These are phyloP conservation scores for Blastobotrys serpentis DNA, from an alignment of 1,139 yeast genomes.

Conservation along the genomic window DNA sequence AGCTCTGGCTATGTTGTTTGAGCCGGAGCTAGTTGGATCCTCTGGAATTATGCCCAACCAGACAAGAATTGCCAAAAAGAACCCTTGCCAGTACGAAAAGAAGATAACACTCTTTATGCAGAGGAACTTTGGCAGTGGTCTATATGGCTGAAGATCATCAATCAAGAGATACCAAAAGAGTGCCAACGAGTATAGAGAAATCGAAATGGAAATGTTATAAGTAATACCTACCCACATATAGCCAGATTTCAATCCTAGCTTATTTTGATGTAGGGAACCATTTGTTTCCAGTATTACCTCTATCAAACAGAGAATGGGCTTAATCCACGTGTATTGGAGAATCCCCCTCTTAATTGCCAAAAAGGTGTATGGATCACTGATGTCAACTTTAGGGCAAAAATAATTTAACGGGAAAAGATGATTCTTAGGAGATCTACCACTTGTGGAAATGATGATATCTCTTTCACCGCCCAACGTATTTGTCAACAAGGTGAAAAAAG, in stretches of 20 bases:
- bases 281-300: constrained; percentile 53
- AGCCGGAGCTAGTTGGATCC: constrained; percentile 25
- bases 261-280: constrained; percentile 48
- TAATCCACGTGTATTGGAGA: constrained; percentile 92
- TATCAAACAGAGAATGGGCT: constrained; percentile 69
- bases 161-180: constrained; percentile 89
- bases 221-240: constrained; percentile 67
- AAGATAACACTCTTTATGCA: constrained; percentile 92
- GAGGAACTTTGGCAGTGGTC: constrained; percentile 88
- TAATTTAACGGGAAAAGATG: constrained; percentile 62
- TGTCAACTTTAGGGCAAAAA: constrained; percentile 62
- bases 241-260: constrained; percentile 49
- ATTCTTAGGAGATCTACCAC: constrained; percentile 69
- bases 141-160: constrained; percentile 70
- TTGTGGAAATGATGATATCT: constrained; percentile 67
- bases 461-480: constrained; percentile 90
- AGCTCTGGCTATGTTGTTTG: constrained; percentile 44
- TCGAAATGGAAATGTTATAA: constrained; percentile 77
- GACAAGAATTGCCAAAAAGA: constrained; percentile 61
- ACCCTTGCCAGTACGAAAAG: constrained; percentile 97
- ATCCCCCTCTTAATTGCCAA: constrained; percentile 78
- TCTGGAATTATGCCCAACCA: constrained; percentile 52
- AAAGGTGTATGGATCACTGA: constrained; percentile 82
- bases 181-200: constrained; percentile 82
- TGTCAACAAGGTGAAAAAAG: constrained; percentile 81